Evolutionary conservation across 2,329 filamentous ascomycete genomes (phyloP).

Genomic region (Cladophialophora bantiana): DNA sequence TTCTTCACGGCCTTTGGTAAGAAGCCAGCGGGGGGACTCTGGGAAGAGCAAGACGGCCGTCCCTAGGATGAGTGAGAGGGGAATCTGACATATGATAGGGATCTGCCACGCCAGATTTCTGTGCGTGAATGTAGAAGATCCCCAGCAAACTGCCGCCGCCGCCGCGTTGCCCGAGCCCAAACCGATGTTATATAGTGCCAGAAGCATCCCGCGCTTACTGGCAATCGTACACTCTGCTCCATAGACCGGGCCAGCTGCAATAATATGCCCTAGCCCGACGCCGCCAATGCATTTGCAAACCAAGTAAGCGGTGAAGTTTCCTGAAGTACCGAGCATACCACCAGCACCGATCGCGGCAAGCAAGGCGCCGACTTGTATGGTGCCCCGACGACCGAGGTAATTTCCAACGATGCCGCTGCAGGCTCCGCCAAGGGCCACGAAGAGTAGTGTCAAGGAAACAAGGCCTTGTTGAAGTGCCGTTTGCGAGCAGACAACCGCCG

Average conservation of each 20-base stretch:
- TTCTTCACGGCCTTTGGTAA: conserved; percentile 51
- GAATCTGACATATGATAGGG: conserved; percentile 45
- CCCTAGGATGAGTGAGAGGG: conserved; percentile 41
- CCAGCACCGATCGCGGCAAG: conserved; percentile 72
- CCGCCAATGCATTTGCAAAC: conserved; percentile 59
- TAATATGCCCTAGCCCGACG: conserved; percentile 47
- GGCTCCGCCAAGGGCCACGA: conserved; percentile 41
- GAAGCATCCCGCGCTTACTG: conserved; percentile 59
- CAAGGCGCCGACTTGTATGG: conserved; percentile 68
- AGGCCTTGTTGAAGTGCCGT: conserved; percentile 43
- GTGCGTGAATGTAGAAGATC: conserved; percentile 39
- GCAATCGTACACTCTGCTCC: conserved; percentile 61
- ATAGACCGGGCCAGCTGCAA: conserved; percentile 58
- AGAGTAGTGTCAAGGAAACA: conserved; percentile 42
- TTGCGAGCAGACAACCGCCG: conserved; percentile 9
- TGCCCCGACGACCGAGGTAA: conserved; percentile 65
- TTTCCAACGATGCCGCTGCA: conserved; percentile 69
- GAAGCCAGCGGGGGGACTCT: conserved; percentile 57
- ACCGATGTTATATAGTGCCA: conserved; percentile 41
- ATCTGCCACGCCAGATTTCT: conserved; percentile 46
- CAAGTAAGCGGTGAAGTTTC: conserved; percentile 44
- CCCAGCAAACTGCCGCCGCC: conserved; percentile 42
- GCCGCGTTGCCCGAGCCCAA: conserved; percentile 42
- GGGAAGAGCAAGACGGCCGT: conserved; percentile 53
- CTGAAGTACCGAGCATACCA: conserved; percentile 48